phyloP scores from a whole-genome alignment of 345 rosid species.

The Erucastrum elatum region DNA sequence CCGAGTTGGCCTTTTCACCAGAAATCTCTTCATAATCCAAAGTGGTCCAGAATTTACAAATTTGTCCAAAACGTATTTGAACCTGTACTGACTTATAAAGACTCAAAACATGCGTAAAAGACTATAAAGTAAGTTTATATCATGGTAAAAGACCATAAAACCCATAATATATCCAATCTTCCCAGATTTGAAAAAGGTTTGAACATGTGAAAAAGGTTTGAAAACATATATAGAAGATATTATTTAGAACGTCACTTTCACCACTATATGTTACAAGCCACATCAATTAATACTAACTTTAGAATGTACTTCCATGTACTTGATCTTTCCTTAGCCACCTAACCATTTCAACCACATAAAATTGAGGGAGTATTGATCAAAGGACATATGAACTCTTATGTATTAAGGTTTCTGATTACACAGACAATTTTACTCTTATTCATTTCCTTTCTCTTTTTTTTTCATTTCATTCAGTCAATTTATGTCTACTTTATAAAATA shows the following conservation, averaged over 20 bases:
- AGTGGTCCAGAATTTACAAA: not conserved
- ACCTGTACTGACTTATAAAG: not conserved
- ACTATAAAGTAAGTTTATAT: not conserved
- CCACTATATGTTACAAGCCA: not conserved
- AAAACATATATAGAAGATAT: not conserved
- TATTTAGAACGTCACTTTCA: not conserved
- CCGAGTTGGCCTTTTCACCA: no score
- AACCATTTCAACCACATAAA: not conserved
- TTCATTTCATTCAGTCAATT: not conserved
- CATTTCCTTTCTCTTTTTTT: not conserved
- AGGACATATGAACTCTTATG: not conserved
- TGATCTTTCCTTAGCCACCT: not conserved
- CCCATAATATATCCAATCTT: not conserved
- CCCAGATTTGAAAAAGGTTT: not conserved
- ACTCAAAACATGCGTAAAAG: not conserved
- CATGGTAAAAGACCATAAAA: not conserved
- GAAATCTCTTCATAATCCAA: not conserved
- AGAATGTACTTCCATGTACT: not conserved
- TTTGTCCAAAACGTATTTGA: not conserved
- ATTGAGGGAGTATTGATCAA: not conserved
- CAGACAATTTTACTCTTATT: not conserved
- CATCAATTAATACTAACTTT: not conserved
- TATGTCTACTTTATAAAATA: not conserved
- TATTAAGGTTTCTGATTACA: not conserved
- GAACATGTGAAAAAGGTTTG: not conserved